Evolutionary conservation across 805 yeast genomes (phyloP), one percentile per base, ranked within the genome.

Genomic region (Tetrapisispora namnaoensis): DNA sequence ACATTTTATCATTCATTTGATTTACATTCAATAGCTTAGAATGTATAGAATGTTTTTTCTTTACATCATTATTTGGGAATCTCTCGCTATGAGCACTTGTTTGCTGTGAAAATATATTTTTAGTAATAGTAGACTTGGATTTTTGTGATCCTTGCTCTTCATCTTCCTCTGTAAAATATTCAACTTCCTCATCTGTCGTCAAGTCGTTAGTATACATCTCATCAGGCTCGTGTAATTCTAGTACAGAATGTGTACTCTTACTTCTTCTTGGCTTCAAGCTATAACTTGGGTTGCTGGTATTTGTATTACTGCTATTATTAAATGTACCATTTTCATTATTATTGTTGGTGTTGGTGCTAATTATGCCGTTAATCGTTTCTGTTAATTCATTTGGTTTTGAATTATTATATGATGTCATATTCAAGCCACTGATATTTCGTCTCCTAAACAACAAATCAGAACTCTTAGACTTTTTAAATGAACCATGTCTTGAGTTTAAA

Each of bases 161-260:
- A 17, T 53, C 58, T 37, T 62, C 71, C 49, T 67, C 66, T 66
- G 71, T 68, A 50, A 70, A 69, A n/a, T 63, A 60, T 17, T 72
- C 75, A 1, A 68, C 75, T 49, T 70, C 74, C 45, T 70, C 74
- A 47, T 68, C 74, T 5, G 59, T 53, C 17, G 58, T 53, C 32
- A 59, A 61, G 42, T 54, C 62, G 35, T 47, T 56, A 22, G 50
- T 47, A 45, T 62, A 59, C 20, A 56, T 49, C 38, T 59, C 64
- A 37, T 57, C 53, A n/a, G 49, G 56, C 10, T 56, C 62, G 11
- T 57, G 56, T 27, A 55, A 57, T 28, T 59, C 55, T 30, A 62
- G 40, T 5, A 63, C 59, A 28, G 65, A 55, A 42, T 64, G 64
- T 4, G 56, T 55, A 48, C 63, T 59, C 46, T 55, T 57, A 17